phyloP scores from a whole-genome alignment of 768 basidiomycete genomes.

The Tubosaeta sp. region DNA sequence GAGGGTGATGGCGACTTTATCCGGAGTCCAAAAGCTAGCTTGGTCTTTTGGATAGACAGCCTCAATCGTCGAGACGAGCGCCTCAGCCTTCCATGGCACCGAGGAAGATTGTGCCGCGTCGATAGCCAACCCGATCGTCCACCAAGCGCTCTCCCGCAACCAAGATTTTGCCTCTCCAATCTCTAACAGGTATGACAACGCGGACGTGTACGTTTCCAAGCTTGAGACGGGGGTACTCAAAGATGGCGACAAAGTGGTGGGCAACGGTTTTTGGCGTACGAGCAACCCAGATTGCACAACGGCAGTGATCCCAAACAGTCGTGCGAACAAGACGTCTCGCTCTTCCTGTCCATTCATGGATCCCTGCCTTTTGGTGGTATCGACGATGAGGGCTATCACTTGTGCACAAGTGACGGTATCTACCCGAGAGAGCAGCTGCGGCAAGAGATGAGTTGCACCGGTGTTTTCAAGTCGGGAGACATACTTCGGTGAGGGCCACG shows the following conservation, averaged over 20 bases:
- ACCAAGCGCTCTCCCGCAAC: slow-evolving; percentile 90
- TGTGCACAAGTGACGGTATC: slow-evolving; percentile 74
- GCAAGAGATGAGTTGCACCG: slow-evolving; percentile 3
- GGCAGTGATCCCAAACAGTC: slow-evolving; percentile 84
- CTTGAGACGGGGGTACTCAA: slow-evolving; percentile 52
- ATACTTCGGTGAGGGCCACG: slow-evolving; percentile 91
- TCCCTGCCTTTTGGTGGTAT: slow-evolving; percentile 64
- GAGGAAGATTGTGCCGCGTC: slow-evolving; percentile 54
- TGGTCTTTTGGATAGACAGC: slow-evolving; percentile 40
- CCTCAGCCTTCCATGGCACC: slow-evolving; percentile 69
- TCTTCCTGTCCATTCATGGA: slow-evolving; percentile 90
- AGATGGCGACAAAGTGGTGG: slow-evolving; percentile 51
- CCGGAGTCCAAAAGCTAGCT: slow-evolving; percentile 66
- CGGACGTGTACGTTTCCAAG: slow-evolving; percentile 53
- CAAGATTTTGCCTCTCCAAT: slow-evolving; percentile 85
- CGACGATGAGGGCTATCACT: slow-evolving; percentile 69
- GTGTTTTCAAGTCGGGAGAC: slow-evolving; percentile 13
- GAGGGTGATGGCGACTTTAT: slow-evolving; percentile 79
- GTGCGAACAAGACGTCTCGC: slow-evolving; percentile 87
- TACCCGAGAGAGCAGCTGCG: slow-evolving; percentile 73
- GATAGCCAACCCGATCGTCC: slow-evolving; percentile 63
- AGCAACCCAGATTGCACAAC: slow-evolving; percentile 84
- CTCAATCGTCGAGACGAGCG: slow-evolving; percentile 46
- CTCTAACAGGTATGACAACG: slow-evolving; percentile 55
- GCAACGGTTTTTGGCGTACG: slow-evolving; percentile 54